phyloP scores from a whole-genome alignment of 1,139 yeast genomes.

The Meyerozyma sp. region DNA sequence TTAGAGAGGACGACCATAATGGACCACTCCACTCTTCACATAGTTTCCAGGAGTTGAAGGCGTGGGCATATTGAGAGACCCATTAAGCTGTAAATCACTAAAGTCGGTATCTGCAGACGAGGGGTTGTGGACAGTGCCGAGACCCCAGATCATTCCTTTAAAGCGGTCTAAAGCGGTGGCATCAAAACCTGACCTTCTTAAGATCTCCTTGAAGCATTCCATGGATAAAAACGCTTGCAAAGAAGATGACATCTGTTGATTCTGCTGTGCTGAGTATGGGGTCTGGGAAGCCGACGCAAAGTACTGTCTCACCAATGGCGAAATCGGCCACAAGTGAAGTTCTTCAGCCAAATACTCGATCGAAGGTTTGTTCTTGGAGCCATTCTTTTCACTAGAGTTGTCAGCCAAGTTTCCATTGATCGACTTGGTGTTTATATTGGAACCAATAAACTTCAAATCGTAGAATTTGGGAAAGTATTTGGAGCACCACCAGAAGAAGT shows the following conservation, averaged over 20 bases:
- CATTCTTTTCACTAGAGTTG: conserved; percentile 9
- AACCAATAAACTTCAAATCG: conserved; percentile 79
- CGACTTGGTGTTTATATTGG: conserved; percentile 33
- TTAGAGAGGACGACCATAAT: conserved; percentile 30
- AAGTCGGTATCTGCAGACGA: conserved; percentile 11
- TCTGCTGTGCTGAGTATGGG: conserved; percentile 28
- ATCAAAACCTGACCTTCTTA: conserved; percentile 37
- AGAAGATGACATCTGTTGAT: conserved; percentile 41
- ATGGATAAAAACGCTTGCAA: conserved; percentile 51
- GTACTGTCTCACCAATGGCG: conserved; percentile 46
- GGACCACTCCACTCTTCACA: conserved; percentile 21
- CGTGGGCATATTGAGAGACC: conserved; percentile 15
- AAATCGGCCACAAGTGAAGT: conserved; percentile 46
- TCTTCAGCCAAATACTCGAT: conserved; percentile 54
- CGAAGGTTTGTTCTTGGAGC: conserved; percentile 34
- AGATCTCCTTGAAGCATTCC: conserved; percentile 54
- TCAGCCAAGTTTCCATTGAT: conserved; percentile 9
- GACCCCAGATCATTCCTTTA: conserved; percentile 53
- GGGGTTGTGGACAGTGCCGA: conserved; percentile 25
- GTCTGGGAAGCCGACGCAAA: conserved; percentile 32
- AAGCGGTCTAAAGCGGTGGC: conserved; percentile 27
- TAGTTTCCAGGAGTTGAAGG: conserved; percentile 17
- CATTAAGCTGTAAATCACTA: conserved; percentile 9
- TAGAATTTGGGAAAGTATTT: conserved; percentile 77
- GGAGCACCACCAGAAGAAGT: conserved; percentile 67